A percentile compares a stretch with the other conserved stretches of the same genome.
phyloP scores from a whole-genome alignment of 2,329 filamentous ascomycete genomes.

The Kalaharituber pfeilii region DNA sequence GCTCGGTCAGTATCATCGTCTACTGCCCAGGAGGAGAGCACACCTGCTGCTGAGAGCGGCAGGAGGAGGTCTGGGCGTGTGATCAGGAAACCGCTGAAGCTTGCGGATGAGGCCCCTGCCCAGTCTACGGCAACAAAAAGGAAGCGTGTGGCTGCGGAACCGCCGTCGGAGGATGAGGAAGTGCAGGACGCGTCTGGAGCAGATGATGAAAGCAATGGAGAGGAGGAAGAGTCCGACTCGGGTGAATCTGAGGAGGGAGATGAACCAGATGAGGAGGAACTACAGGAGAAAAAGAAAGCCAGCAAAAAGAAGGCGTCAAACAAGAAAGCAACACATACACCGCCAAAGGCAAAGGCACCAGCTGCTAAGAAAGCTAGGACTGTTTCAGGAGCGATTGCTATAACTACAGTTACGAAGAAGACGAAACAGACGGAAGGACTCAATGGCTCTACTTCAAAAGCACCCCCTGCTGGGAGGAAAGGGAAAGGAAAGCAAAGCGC shows the following conservation, averaged over 20 bases:
- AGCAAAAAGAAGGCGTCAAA: conserved; percentile 20
- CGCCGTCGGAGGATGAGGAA: background rate
- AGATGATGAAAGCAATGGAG: background rate
- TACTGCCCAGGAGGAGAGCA: background rate
- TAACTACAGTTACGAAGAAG: conserved; percentile 27
- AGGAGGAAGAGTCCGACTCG: background rate
- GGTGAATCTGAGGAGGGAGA: conserved; percentile 27
- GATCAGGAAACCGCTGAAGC: conserved; percentile 12
- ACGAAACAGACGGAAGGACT: conserved; percentile 4
- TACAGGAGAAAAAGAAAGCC: conserved; percentile 24
- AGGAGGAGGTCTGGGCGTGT: conserved; percentile 15
- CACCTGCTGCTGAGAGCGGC: conserved; percentile 1
- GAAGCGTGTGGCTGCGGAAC: background rate
- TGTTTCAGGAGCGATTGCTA: conserved; percentile 31
- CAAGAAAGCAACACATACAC: conserved; percentile 32
- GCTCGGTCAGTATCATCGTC: conserved; percentile 1
- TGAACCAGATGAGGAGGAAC: conserved; percentile 30
- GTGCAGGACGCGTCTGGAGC: conserved; percentile 1
- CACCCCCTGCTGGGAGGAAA: conserved; percentile 27
- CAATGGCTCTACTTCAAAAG: conserved; percentile 33
- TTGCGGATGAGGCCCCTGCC: conserved; percentile 9
- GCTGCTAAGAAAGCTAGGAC: conserved; percentile 47
- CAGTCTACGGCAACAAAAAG: conserved; percentile 2
- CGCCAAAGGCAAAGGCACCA: conserved; percentile 37
- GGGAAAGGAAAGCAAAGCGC: conserved; percentile 35